These are phyloP conservation scores for Graphilbum sp. DNA, from an alignment of 2,329 filamentous ascomycete species.

Conservation along the genomic window DNA sequence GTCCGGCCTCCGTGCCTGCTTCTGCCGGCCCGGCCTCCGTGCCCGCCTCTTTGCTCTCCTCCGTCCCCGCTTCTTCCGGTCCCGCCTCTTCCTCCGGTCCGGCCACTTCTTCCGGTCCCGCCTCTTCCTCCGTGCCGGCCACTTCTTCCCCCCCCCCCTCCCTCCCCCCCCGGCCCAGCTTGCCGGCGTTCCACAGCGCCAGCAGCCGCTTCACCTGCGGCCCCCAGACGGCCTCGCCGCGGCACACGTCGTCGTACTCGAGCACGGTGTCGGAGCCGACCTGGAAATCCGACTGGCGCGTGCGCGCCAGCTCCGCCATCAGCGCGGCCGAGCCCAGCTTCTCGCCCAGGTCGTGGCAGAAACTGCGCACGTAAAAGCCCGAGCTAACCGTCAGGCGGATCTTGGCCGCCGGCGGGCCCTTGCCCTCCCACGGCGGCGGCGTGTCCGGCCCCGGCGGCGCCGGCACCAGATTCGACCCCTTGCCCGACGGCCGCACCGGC, in stretches of 20 bases:
- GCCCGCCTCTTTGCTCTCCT: neutral
- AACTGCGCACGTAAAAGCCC: conserved; percentile 89
- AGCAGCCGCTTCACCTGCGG: conserved; percentile 51
- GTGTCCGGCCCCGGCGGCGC: conserved; percentile 26
- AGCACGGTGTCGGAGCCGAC: conserved; percentile 55
- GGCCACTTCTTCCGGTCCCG: neutral
- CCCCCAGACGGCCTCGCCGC: conserved; percentile 69
- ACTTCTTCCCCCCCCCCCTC: neutral
- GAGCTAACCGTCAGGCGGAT: conserved; percentile 87
- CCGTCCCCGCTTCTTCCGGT: neutral
- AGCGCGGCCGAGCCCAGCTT: conserved; percentile 67
- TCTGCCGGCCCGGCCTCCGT: neutral
- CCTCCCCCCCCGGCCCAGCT: conserved; percentile 2
- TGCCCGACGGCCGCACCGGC: conserved; percentile 17
- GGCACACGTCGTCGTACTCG: conserved; percentile 59
- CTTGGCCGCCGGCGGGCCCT: conserved; percentile 59
- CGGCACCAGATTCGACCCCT: conserved; percentile 38
- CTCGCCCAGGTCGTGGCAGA: conserved; percentile 80
- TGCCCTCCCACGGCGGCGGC: conserved; percentile 39
- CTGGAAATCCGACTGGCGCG: conserved; percentile 65
- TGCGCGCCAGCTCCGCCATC: conserved; percentile 73
- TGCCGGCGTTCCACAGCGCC: conserved; percentile 12
- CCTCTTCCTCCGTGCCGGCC: neutral
- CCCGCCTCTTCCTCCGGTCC: too few species aligned
- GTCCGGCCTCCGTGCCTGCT: too few species aligned